phyloP scores from a whole-genome alignment of 805 yeast species.

The Yamadazyma kitorensis region DNA sequence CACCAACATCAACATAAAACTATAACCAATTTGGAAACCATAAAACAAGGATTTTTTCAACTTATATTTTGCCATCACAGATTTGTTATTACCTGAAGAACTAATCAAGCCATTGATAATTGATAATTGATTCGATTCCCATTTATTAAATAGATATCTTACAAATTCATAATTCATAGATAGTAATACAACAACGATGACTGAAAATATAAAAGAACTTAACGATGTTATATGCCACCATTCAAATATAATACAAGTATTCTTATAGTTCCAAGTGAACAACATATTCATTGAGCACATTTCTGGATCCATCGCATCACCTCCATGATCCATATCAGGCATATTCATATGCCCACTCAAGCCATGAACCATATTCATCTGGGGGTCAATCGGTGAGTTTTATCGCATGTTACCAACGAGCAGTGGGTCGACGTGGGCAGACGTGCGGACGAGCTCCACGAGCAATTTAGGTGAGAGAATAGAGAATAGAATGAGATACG shows the following conservation, averaged over 20 bases:
- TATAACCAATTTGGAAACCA: conserved; percentile 65
- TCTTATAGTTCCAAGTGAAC: conserved; percentile 74
- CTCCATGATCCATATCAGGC: no score
- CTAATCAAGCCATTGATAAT: conserved; percentile 7
- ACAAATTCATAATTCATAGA: conserved; percentile 62
- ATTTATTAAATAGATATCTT: conserved; percentile 25
- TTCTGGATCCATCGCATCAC: no score
- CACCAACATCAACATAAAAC: conserved; percentile 72
- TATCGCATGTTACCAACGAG: no score
- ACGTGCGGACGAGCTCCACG: no score
- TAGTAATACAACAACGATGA: conserved; percentile 46
- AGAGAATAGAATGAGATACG: no score
- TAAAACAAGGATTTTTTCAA: conserved; percentile 45
- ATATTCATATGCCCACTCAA: conserved; percentile 12
- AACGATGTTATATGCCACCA: conserved; percentile 76
- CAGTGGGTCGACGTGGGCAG: no score
- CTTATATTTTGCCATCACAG: no score
- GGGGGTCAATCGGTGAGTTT: no score
- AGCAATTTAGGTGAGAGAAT: no score
- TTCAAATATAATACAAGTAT: conserved; percentile 67
- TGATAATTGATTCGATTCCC: conserved; percentile 22
- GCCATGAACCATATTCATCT: conserved; percentile 12
- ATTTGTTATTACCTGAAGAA: conserved; percentile 1
- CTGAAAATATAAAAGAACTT: conserved; percentile 49
- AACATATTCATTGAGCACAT: conserved; percentile 68